Base-by-base conservation (phyloP, 768 basidiomycete species). In the Tricholomella constricta region DNA sequence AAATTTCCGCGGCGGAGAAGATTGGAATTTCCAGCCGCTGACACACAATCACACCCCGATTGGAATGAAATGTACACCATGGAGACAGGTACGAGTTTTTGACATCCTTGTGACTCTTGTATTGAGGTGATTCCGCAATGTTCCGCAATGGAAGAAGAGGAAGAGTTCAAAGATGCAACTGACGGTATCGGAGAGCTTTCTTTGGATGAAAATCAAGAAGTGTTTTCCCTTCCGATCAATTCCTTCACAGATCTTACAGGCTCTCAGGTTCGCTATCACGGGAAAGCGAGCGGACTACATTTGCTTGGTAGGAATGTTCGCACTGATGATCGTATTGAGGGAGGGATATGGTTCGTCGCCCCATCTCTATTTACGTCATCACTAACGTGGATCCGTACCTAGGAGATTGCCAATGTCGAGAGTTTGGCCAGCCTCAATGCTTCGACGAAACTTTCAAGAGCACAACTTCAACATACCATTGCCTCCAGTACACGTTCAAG, bases 241-340 rank as follows among this genome's bases (percentile, higher is more conserved):
- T 10, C 20, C 20, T 38, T 27, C 17, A 45, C 12, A n/a, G n/a
- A 50, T 27, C 57, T 55, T 19, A 50, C 29, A 43, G 25, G n/a
- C 31, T 44, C 50, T 8, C 64, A 95, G 85, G 81, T 95, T 40
- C 86, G 93, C 51, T 95, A 86, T 64, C 94, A 94, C 53, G 89
- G 91, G 12, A 79, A 84, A 69, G 75, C 82, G 2, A 87, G 87
- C 59, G 91, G 91, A 7, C 72, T 94, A 23, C 85, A 90, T 56
- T 73, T 93, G 27, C 76, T 93, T n/a, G 82, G 81, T 15, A 75
- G 80, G 48, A 85, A 78, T 50, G 78, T 81, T 56, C 81, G 88
- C 22, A 80, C 81, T 29, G 87, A 90, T 58, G 79, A 82, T 52
- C 82, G 86, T 48, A 81, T 81, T 58, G 80, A 84, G 52, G 86